A percentile compares a stretch with the other conserved stretches of the same genome.
Conservation (phyloP, 2,329 filamentous ascomycete genomes). For the Trichoderma sp. region DNA sequence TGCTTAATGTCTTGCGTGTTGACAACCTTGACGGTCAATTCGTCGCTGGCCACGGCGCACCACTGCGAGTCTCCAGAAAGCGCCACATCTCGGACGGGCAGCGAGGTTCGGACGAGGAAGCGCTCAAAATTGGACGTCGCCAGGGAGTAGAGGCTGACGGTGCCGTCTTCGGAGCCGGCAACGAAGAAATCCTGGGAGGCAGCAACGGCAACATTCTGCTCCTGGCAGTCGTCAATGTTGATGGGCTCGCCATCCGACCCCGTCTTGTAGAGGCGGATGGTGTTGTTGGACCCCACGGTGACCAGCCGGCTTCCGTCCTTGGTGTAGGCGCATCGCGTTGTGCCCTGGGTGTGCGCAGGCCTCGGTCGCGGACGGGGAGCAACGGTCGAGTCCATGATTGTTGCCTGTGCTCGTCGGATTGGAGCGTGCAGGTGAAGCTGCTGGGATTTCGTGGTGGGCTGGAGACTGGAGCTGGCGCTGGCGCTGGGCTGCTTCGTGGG, state of each 20-base stretch:
- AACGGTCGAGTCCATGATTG: slow-evolving; percentile 42
- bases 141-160: slow-evolving; percentile 91
- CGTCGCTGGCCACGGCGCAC: slow-evolving; percentile 96
- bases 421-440: background rate
- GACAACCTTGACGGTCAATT: slow-evolving; percentile 88
- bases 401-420: background rate
- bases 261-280: slow-evolving; percentile 88
- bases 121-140: slow-evolving; percentile 74
- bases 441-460: background rate
- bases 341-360: slow-evolving; percentile 80
- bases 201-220: slow-evolving; percentile 80
- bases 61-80: slow-evolving; percentile 81
- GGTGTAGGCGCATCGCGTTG: slow-evolving; percentile 86
- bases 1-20: slow-evolving; percentile 76
- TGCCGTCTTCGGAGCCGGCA: slow-evolving; percentile 89
- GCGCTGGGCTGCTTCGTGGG: background rate
- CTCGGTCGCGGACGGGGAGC: slow-evolving; percentile 60
- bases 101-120: slow-evolving; percentile 79
- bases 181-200: slow-evolving; percentile 82
- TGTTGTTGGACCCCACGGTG: slow-evolving; percentile 91
- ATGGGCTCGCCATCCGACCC: slow-evolving; percentile 89
- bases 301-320: slow-evolving; percentile 84
- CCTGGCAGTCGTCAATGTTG: slow-evolving; percentile 88
- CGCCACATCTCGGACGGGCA: slow-evolving; percentile 84
- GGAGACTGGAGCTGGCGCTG: background rate